Conservation (phyloP, 108 stramenopile genomes). For the Thalassiosira profunda region DNA sequence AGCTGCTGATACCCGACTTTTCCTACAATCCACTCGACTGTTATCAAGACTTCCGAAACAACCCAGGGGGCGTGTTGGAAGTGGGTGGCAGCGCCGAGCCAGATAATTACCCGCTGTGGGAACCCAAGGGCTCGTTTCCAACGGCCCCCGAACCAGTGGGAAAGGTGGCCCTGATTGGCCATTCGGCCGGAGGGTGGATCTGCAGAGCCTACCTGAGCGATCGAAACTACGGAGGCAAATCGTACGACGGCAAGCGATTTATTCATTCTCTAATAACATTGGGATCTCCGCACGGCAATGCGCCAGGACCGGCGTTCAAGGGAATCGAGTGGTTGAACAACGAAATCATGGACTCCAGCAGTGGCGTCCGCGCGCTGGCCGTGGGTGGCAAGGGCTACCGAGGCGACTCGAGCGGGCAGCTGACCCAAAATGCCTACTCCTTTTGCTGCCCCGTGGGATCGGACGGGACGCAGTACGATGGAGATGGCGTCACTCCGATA, state of each 20-base stretch:
- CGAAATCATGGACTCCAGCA: slow-evolving; percentile 26
- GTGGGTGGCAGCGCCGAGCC: slow-evolving; percentile 70
- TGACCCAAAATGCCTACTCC: slow-evolving; percentile 63
- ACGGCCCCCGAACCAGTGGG: slow-evolving; percentile 35
- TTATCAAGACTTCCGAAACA: slow-evolving; percentile 61
- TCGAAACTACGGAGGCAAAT: slow-evolving; percentile 67
- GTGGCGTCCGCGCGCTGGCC: slow-evolving; percentile 51
- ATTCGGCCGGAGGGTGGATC: slow-evolving; percentile 78
- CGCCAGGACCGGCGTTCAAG: slow-evolving; percentile 74
- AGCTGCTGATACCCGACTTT: slow-evolving; percentile 49
- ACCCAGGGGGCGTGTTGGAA: slow-evolving; percentile 67
- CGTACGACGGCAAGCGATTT: slow-evolving; percentile 50
- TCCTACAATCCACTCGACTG: slow-evolving; percentile 59
- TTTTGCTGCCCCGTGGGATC: slow-evolving; percentile 64
- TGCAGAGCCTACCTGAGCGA: slow-evolving; percentile 61
- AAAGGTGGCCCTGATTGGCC: slow-evolving; percentile 59
- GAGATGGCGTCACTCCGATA: slow-evolving; percentile 81
- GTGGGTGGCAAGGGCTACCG: slow-evolving; percentile 69
- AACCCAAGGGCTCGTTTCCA: slow-evolving; percentile 61
- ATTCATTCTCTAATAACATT: slow-evolving; percentile 72
- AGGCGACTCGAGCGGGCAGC: slow-evolving; percentile 59
- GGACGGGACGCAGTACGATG: slow-evolving; percentile 65
- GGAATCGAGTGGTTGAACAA: slow-evolving; percentile 69
- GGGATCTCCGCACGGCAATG: slow-evolving; percentile 66
- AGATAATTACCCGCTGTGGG: slow-evolving; percentile 67